These are phyloP conservation scores for Ceratocystis cacaofunesta DNA, from an alignment of 2,329 filamentous ascomycete species.

Conservation along the genomic window DNA sequence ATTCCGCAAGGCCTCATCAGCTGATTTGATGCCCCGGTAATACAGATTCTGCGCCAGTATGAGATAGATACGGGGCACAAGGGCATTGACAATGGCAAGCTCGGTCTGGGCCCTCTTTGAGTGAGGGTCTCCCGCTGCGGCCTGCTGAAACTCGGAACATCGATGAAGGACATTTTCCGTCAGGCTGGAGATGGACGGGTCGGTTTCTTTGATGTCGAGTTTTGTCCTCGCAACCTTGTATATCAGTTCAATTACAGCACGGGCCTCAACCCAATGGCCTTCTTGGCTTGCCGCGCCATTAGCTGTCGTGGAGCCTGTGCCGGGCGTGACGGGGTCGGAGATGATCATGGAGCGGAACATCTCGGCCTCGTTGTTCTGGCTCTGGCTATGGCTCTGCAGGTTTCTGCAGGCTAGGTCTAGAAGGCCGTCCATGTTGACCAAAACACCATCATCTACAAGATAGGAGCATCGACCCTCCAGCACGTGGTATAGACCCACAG, in stretches of 20 bases:
- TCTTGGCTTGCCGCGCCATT: background rate
- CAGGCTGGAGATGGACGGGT: background rate
- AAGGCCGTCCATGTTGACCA: background rate
- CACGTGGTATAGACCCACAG: background rate
- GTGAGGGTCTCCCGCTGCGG: background rate
- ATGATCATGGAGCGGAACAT: background rate
- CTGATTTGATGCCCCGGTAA: background rate
- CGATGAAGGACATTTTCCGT: background rate
- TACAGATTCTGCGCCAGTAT: slow-evolving; percentile 2
- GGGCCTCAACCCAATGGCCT: background rate
- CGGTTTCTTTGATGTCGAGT: background rate
- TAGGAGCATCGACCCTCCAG: background rate
- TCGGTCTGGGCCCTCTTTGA: background rate
- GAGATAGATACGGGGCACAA: background rate
- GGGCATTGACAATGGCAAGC: background rate
- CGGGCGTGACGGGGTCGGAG: background rate
- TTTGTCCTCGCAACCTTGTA: background rate
- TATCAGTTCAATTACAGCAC: background rate
- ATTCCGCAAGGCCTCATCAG: background rate
- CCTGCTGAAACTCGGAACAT: background rate
- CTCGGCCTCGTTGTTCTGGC: background rate
- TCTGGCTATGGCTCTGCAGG: background rate
- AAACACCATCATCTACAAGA: background rate
- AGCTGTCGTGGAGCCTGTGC: background rate
- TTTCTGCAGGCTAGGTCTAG: background rate